Evolutionary conservation across 2,329 filamentous ascomycete genomes (phyloP).

Genomic region (Alternaria hordeiaustralica): DNA sequence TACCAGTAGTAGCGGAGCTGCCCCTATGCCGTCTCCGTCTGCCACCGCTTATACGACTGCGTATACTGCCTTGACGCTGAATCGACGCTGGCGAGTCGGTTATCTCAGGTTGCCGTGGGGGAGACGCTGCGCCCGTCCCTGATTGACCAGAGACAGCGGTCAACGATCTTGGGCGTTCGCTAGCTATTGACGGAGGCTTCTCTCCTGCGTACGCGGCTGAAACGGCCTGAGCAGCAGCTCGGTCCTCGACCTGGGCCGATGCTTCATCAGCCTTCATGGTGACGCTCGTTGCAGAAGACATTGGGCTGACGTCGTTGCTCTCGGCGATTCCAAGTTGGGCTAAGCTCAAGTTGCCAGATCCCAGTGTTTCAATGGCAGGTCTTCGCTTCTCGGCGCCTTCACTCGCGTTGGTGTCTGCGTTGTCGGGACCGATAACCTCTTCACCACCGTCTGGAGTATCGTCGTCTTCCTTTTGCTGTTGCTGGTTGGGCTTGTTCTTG

Average conservation of each 20-base stretch:
- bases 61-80: conserved; percentile 60
- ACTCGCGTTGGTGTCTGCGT: conserved; percentile 27
- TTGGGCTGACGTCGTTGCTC: conserved; percentile 62
- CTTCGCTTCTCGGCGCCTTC: conserved; percentile 57
- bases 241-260: conserved; percentile 64
- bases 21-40: conserved; percentile 74
- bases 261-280: conserved; percentile 57
- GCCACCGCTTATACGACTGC: conserved; percentile 60
- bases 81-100: conserved; percentile 65
- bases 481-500: conserved; percentile 57
- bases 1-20: conserved; percentile 72
- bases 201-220: conserved; percentile 64
- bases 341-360: conserved; percentile 85
- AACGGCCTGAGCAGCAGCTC: conserved; percentile 65
- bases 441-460: conserved; percentile 44
- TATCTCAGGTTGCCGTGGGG: conserved; percentile 70
- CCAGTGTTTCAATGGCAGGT: conserved; percentile 85
- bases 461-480: conserved; percentile 36
- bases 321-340: conserved; percentile 84
- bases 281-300: conserved; percentile 65
- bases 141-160: conserved; percentile 43
- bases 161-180: conserved; percentile 50
- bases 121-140: conserved; percentile 36
- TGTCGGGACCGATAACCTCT: conserved; percentile 50
- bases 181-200: conserved; percentile 41